Evolutionary conservation across 352 stramenopile species (phyloP).

Genomic region (Phytophthora ramorum): DNA sequence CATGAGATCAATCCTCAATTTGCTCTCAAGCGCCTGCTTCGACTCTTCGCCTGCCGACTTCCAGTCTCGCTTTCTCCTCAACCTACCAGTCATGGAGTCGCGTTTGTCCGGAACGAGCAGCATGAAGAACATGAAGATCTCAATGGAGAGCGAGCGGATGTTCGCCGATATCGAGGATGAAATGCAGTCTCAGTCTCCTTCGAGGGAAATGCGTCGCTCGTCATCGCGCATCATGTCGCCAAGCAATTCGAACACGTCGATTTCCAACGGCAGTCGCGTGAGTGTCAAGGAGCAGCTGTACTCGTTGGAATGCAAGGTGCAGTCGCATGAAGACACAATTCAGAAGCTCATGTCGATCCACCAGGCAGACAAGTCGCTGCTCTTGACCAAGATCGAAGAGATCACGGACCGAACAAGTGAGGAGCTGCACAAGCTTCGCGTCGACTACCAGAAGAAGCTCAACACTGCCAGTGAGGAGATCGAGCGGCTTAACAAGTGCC

Average conservation of each 20-base stretch:
- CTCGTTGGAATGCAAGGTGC: slow-evolving; percentile 78
- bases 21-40: slow-evolving; percentile 25
- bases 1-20: slow-evolving; percentile 35
- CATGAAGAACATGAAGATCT: slow-evolving; percentile 88
- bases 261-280: slow-evolving; percentile 43
- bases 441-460: slow-evolving; percentile 87
- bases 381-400: slow-evolving; percentile 85
- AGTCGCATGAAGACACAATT: slow-evolving; percentile 84
- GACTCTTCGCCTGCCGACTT: slow-evolving; percentile 5
- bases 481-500: slow-evolving; percentile 85
- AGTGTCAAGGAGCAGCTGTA: slow-evolving; percentile 87
- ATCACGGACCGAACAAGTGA: slow-evolving; percentile 83
- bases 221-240: slow-evolving; percentile 70
- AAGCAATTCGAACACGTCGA: slow-evolving; percentile 52
- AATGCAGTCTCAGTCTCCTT: slow-evolving; percentile 53
- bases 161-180: slow-evolving; percentile 82
- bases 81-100: slow-evolving; percentile 56
- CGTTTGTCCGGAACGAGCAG: slow-evolving; percentile 61
- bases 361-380: slow-evolving; percentile 75
- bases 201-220: slow-evolving; percentile 63
- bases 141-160: slow-evolving; percentile 83
- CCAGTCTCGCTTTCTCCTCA: background rate
- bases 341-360: slow-evolving; percentile 87
- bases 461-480: slow-evolving; percentile 85
- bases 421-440: slow-evolving; percentile 76